A percentile compares a stretch with the other conserved stretches of the same genome.
Evolutionary conservation across 805 yeast genomes (phyloP).

Genomic region (Candida insectorum): DNA sequence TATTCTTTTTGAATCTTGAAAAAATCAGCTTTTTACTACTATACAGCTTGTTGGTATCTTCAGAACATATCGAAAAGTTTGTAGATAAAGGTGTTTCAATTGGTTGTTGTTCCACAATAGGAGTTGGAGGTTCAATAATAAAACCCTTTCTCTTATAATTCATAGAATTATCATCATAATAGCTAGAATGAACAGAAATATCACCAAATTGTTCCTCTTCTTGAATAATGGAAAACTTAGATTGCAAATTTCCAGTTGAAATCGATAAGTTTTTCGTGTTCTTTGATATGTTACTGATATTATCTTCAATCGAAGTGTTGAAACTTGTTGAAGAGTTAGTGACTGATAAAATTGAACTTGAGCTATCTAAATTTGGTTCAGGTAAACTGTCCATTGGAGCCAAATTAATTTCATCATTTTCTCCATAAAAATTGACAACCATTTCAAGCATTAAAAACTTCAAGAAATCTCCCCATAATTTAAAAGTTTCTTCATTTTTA

Average conservation of each 20-base stretch:
- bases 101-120: constrained; percentile 6
- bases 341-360: neutral
- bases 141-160: constrained; percentile 12
- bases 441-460: constrained; percentile 15
- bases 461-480: constrained; percentile 20
- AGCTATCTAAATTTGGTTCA: constrained; percentile 11
- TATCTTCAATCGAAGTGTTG: constrained; percentile 2
- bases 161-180: constrained; percentile 1
- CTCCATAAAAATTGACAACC: constrained; percentile 9
- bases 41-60: constrained; percentile 13
- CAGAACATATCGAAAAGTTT: constrained; percentile 10
- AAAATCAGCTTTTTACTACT: constrained; percentile 14
- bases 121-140: constrained; percentile 12
- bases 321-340: constrained; percentile 4
- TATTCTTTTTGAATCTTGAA: constrained; percentile 10
- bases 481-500: constrained; percentile 8
- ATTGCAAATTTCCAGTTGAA: constrained; percentile 2
- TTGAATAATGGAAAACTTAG: constrained; percentile 7
- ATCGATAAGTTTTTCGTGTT: constrained; percentile 26
- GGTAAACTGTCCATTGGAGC: constrained; percentile 8
- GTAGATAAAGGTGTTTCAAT: constrained; percentile 12
- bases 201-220: constrained; percentile 9
- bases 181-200: neutral
- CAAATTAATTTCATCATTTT: constrained; percentile 4
- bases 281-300: constrained; percentile 18